These are phyloP conservation scores for Suillus clintonianus DNA, from an alignment of 768 basidiomycete species.

Conservation along the genomic window DNA sequence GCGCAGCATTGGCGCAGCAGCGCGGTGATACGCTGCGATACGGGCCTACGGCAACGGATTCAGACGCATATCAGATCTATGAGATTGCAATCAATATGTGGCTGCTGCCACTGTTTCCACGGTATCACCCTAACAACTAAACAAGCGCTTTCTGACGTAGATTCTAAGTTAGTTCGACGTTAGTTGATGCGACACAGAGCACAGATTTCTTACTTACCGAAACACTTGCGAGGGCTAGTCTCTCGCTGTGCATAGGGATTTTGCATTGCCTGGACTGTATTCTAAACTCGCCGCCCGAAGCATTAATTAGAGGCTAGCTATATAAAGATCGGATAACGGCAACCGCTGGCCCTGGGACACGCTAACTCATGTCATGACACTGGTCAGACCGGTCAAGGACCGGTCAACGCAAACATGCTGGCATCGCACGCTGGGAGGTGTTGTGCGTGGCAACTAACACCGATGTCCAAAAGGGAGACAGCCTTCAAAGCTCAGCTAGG, in stretches of 20 bases:
- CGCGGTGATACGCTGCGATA: not conserved
- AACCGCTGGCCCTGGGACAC: no score
- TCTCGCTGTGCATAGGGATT: not conserved
- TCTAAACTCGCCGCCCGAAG: not conserved
- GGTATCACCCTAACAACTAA: not conserved
- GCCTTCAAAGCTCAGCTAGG: not conserved
- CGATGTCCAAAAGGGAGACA: not conserved
- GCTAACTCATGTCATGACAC: not conserved
- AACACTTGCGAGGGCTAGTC: not conserved
- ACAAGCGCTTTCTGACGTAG: not conserved
- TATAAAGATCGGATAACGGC: not conserved
- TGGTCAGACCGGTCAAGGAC: not conserved
- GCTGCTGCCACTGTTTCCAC: not conserved
- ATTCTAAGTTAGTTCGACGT: not conserved
- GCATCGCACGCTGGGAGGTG: not conserved
- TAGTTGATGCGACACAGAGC: not conserved
- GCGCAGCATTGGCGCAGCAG: constrained; percentile 5
- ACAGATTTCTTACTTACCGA: not conserved
- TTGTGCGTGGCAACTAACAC: not conserved
- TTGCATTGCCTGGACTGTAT: not conserved
- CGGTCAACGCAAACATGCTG: not conserved
- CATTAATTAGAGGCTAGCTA: not conserved
- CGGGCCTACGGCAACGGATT: not conserved
- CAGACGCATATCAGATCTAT: no score
- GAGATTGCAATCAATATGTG: not conserved